Evolutionary conservation across 148 eudicot genomes (phyloP), one percentile per base, ranked within the genome.

Genomic region (Fagopyrum esculentum): DNA sequence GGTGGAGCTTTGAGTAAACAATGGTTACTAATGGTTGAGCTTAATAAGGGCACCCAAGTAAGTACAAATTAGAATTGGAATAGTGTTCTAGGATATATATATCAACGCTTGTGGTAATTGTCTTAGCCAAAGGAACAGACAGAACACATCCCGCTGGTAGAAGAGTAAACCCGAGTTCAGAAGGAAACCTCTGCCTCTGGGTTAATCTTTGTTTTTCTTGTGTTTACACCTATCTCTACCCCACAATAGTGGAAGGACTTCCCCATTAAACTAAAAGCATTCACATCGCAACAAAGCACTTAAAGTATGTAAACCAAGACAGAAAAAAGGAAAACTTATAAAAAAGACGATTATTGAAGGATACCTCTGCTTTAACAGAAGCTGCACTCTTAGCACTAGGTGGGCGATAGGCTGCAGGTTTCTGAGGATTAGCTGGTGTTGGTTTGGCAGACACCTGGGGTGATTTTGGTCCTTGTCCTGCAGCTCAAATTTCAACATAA

Each of bases 341-440:
- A 7, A 49, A 49, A 12, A 49, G 12, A 49, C 8, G 0, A 17
- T 57, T 56, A 45, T 9, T 35, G 35, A 12, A 61, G 30, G 9
- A 15, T 84, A 96, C 99, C 99, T 92, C 87, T 71, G 87, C 93
- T 86, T 89, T 90, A 78, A 86, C 86, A 49, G 86, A 84, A 74
- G 93, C 97, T 50, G 94, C 91, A 85, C 85, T 82, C 88, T 89
- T 96, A 50, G 93, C 97, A 79, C 87, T 92, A 81, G 99, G 99
- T 48, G 99, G 99, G 22, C 91, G 90, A 87, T 96, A 96, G 78
- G 98, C 98, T 80, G 91, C 89, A 79, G 97, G 90, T 86, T 95
- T 95, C 73, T 84, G 90, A 45, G 88, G 83, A 72, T 85, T 90
- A n/a, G 75, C 77, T 45, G 85, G 71, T 55, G 78, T 72, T 43